Base-by-base conservation (phyloP, 352 stramenopile genomes). In the Aphanomyces astaci region DNA sequence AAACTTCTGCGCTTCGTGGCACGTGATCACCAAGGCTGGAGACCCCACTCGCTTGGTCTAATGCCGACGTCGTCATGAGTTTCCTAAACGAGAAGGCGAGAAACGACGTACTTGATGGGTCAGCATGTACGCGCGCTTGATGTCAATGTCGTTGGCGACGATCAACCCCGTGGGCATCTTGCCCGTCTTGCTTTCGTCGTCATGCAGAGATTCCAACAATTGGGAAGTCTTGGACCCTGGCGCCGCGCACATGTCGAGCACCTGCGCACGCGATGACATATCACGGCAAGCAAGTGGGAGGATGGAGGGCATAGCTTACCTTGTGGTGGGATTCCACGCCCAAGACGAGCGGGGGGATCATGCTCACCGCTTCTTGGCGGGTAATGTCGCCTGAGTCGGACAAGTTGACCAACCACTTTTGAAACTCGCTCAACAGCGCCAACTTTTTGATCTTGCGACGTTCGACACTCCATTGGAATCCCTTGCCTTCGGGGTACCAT, bases 141-240 rank as follows among this genome's bases (percentile, higher is more conserved):
- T 77, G 76, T 99, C 94, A 75, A 95, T 85, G 76, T 99, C 97
- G 70, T 99, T 99, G 31, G 97, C 97, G 33, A 98, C 77, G 15
- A 99, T 91, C 66, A 97, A 90, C 36, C 96, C 92, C 10, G 80
- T 92, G 1, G 86, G 87, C 31, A 83, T 88, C 66, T 89, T 79
- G 22, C 84, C 87, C n/a, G 84, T 90, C 28, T 80, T 57, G 52
- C 80, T 77, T 57, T 95, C 87, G 66, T 92, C 74, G 5, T 82
- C 82, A 70, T 97, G 90, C 27, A 97, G 76, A 31, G 87, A 90
- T 77, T 98, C 97, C 4, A 99, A 84, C 45, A 99, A 77, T 80
- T 99, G 97, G 70, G 92, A 97, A 32, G 98, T 99, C 80, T 99
- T 99, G 56, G 90, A 98, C 24, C 98, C 98, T 10, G 98, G 98